Percentiles rank a stretch among this genome's conserved stretches.
Evolutionary conservation across 2,329 filamentous ascomycete genomes (phyloP).

Genomic region (Epichloe baconii): DNA sequence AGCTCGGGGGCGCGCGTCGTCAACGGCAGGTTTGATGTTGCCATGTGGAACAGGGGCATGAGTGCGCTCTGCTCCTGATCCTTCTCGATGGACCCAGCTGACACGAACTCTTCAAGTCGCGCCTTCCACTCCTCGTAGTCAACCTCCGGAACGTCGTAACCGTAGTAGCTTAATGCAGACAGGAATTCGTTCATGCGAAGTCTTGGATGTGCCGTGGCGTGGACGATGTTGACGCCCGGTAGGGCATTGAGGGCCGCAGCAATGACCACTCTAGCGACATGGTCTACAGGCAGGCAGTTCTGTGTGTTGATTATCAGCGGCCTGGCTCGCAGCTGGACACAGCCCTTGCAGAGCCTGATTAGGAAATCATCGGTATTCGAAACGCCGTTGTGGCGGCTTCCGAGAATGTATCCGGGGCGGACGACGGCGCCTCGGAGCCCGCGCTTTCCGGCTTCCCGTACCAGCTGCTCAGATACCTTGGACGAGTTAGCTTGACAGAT

Average conservation of each 20-base stretch:
- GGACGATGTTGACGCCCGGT: conserved; percentile 44
- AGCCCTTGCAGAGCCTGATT: conserved; percentile 75
- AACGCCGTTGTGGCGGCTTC: conserved; percentile 55
- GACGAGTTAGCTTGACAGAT: conserved; percentile 16
- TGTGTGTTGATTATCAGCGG: conserved; percentile 76
- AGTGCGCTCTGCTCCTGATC: conserved; percentile 18
- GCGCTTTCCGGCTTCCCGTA: conserved; percentile 63
- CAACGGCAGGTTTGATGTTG: conserved; percentile 52
- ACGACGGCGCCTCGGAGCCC: conserved; percentile 66
- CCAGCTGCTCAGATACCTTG: conserved; percentile 40
- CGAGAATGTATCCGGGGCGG: conserved; percentile 75
- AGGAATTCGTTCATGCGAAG: conserved; percentile 42
- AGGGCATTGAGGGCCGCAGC: conserved; percentile 56
- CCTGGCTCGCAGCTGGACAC: conserved; percentile 60
- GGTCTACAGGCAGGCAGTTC: conserved; percentile 78
- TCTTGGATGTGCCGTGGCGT: conserved; percentile 59
- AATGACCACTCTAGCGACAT: conserved; percentile 70
- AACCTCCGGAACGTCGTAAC: conserved; percentile 59
- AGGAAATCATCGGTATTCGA: conserved; percentile 84
- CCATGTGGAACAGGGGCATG: conserved; percentile 58
- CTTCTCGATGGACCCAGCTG: conserved; percentile 13
- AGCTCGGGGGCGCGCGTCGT: conserved; percentile 54
- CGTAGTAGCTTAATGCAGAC: conserved; percentile 54
- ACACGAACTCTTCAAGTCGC: conserved; percentile 16
- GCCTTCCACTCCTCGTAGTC: conserved; percentile 40